These are phyloP conservation scores for Coemansia sp. DNA, from an alignment of 192 early-diverging fungal genomes.

Conservation along the genomic window DNA sequence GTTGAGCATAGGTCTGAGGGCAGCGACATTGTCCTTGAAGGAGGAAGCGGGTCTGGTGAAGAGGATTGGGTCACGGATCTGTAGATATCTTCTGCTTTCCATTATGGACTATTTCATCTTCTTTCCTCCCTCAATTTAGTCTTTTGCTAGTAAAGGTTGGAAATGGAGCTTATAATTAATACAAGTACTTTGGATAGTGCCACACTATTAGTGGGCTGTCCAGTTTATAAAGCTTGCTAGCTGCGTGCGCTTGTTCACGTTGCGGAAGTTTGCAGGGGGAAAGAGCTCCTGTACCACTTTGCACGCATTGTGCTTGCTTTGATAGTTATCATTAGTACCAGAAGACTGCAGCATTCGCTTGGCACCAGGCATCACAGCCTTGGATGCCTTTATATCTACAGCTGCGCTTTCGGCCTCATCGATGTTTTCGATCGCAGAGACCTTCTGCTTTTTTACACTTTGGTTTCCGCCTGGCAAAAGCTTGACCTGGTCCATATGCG, in stretches of 20 bases:
- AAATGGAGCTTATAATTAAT: not conserved
- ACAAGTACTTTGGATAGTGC: not conserved
- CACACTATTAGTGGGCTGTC: not conserved
- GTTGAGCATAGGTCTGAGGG: conserved; percentile 13
- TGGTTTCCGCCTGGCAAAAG: not conserved
- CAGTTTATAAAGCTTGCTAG: conserved; percentile 31
- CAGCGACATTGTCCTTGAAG: conserved; percentile 29
- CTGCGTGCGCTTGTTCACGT: conserved; percentile 43
- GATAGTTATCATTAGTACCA: not conserved
- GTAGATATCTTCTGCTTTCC: conserved; percentile 1
- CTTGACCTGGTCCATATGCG: conserved; percentile 11
- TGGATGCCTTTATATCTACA: not conserved
- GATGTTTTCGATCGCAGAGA: not conserved
- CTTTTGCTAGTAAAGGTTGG: not conserved
- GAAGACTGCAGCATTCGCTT: not conserved
- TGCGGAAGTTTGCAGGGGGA: conserved; percentile 47
- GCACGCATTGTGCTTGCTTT: conserved; percentile 22
- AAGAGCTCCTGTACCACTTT: conserved; percentile 36
- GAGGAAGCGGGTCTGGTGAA: conserved; percentile 24
- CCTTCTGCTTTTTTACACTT: not conserved
- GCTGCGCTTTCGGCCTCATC: not conserved
- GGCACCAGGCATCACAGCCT: not conserved
- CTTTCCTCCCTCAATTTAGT: too few relatives aligned
- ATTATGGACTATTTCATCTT: not conserved
- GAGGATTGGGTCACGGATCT: conserved; percentile 49